These are phyloP conservation scores for Artemisia tridentata DNA, from an alignment of 129 eudicot species.

Conservation along the genomic window DNA sequence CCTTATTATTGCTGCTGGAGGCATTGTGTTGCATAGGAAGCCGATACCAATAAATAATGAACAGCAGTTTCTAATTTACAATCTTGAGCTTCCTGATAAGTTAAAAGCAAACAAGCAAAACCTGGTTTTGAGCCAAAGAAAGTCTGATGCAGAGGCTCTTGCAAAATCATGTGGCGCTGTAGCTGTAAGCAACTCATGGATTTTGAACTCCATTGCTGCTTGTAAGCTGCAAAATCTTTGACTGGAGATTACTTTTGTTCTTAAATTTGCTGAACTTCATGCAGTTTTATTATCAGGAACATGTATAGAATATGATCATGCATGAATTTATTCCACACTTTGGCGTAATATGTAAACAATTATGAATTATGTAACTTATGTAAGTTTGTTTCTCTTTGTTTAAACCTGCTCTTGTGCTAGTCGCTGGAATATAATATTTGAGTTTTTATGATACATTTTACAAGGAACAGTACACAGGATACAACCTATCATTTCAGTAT, in stretches of 20 bases:
- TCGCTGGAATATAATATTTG: constrained; percentile 6
- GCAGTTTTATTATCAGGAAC: no score
- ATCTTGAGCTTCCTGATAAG: constrained; percentile 67
- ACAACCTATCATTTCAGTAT: constrained; percentile 20
- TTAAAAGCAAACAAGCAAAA: constrained; percentile 33
- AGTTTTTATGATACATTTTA: constrained; percentile 20
- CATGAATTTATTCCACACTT: neutral
- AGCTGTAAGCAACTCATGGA: constrained; percentile 82
- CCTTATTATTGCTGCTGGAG: constrained; percentile 85
- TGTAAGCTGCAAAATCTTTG: constrained; percentile 48
- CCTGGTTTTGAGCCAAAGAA: constrained; percentile 39
- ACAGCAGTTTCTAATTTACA: constrained; percentile 50
- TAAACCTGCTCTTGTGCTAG: constrained; percentile 15
- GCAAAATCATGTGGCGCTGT: constrained; percentile 60
- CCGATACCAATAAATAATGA: constrained; percentile 48
- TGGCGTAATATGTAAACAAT: neutral
- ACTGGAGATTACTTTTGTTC: constrained; percentile 2
- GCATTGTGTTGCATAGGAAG: constrained; percentile 72
- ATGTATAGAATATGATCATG: constrained; percentile 22
- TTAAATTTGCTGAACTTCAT: neutral
- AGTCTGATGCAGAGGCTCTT: constrained; percentile 57
- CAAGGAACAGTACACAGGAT: constrained; percentile 27
- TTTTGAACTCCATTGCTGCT: constrained; percentile 79
- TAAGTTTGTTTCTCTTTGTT: neutral
- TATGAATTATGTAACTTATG: neutral